Base-by-base conservation (phyloP, 2,329 filamentous ascomycete species). In the Thielaviopsis musarum region DNA sequence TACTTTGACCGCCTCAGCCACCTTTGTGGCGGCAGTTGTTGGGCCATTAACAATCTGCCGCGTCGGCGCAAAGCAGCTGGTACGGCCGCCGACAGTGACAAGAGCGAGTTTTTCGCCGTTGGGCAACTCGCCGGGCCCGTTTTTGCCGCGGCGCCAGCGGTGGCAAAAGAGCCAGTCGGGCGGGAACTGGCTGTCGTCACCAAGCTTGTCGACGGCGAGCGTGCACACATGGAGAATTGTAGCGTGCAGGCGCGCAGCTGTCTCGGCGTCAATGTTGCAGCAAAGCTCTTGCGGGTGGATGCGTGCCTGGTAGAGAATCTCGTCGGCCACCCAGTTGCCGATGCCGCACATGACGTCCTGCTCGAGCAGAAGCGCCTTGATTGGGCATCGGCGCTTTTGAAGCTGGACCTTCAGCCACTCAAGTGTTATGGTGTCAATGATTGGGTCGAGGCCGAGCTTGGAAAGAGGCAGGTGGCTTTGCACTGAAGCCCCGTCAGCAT, bases 291-390 rank as follows among this genome's bases (percentile, higher is more conserved):
- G 91, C 0, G 93, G 93, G 65, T 98, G 91, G 17, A 97, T 78
- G 56, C 80, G 83, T 5, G 93, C 87, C 65, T 97, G 85, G 67
- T 91, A 98, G 57, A 98, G 75, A 6, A 95, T 84, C 70, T 98
- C 93, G 68, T 98, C 93, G 0, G 85, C 90, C 58, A 98, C 91
- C 91, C 91, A 98, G 68, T 97, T 97, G 0, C 93, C 93, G 63
- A 98, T 88, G 7, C 93, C 93, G 66, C 87, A 93, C 62, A 97
- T 87, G 68, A 87, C 87, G 19, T 82, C 78, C 70, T 98, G 93
- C 68, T 97, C 88, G 3, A 97, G 77, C 13, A 98, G 74, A 21
- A 96, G 75, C 0, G 90, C 88, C 69, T 97, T 97, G 64, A 97
- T 80, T 0, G 91, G 91, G 0, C 96, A 87, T 66, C 82, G 88